A percentile compares a stretch with the other conserved stretches of the same genome.
Conservation (phyloP, 2,329 filamentous ascomycete genomes). For the Paraphaeosphaeria minitans region DNA sequence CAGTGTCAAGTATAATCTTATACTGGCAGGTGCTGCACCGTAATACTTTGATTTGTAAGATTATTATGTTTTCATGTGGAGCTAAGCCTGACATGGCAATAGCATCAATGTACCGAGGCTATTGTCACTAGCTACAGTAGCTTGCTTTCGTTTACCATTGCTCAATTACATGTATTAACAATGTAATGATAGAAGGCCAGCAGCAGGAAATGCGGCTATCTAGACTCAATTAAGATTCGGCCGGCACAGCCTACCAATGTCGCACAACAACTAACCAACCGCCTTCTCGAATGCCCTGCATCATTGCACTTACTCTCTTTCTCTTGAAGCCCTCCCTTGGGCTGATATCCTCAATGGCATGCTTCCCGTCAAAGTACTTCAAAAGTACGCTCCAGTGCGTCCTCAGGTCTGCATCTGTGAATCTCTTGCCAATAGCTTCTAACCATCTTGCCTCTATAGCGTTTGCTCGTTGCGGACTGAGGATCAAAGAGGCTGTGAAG, state of each 20-base stretch:
- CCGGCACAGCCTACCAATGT: conserved; percentile 40
- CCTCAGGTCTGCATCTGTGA: conserved; percentile 56
- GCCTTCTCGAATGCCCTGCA: conserved; percentile 69
- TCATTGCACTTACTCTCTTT: conserved; percentile 63
- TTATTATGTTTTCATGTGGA: neutral
- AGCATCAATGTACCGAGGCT: neutral
- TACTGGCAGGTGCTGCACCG: neutral
- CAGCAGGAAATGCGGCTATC: neutral
- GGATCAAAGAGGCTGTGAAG: conserved; percentile 55
- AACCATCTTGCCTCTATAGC: conserved; percentile 77
- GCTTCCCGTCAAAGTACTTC: conserved; percentile 86
- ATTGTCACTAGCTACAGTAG: neutral
- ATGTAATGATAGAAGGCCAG: neutral
- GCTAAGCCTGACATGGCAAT: conserved; percentile 2
- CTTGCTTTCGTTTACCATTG: neutral
- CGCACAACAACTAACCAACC: conserved; percentile 59
- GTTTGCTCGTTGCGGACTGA: conserved; percentile 78
- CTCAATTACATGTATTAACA: neutral
- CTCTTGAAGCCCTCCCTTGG: conserved; percentile 85
- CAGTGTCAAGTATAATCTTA: neutral
- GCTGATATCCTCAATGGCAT: conserved; percentile 83
- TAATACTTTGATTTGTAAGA: conserved; percentile 9
- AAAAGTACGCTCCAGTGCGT: conserved; percentile 74
- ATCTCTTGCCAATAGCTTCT: conserved; percentile 47
- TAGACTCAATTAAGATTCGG: neutral